A percentile compares a stretch with the other conserved stretches of the same genome.
phyloP scores from a whole-genome alignment of 139 green algal genomes.

The Deuterostichococcus epilithicus region DNA sequence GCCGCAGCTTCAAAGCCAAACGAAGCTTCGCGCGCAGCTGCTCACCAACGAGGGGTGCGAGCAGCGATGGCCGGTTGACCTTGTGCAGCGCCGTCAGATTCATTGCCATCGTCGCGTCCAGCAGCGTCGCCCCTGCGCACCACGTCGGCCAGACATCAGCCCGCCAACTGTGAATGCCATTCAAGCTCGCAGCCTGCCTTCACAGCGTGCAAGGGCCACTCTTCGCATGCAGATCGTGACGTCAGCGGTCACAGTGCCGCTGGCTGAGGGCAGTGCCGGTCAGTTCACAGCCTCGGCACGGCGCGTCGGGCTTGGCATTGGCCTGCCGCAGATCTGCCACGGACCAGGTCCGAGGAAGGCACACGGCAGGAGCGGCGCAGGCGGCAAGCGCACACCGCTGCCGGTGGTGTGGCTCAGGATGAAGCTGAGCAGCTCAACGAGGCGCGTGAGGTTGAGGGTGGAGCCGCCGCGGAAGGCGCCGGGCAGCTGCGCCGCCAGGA shows the following conservation, averaged over 20 bases:
- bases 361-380: too few species aligned
- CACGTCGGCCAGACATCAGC: neutral
- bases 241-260: too few species aligned
- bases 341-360: too few species aligned
- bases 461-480: conserved; percentile 10
- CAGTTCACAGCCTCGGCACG: too few species aligned
- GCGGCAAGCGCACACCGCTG: neutral
- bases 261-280: too few species aligned
- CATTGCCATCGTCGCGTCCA: neutral
- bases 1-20: too few species aligned
- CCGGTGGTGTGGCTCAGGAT: conserved; percentile 54
- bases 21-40: too few species aligned
- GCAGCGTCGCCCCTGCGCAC: neutral
- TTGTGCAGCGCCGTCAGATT: neutral
- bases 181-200: neutral
- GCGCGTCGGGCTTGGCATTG: too few species aligned
- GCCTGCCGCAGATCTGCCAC: too few species aligned
- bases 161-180: neutral
- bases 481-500: conserved; percentile 45
- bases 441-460: conserved; percentile 53
- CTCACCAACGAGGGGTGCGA: neutral
- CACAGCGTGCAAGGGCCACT: neutral
- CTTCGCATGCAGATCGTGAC: too few species aligned
- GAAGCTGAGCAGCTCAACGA: conserved; percentile 76
- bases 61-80: neutral